Percentiles rank a stretch among this genome's conserved stretches.
Conservation (phyloP, 2,329 filamentous ascomycete genomes). For the Tetracladium maxilliforme region DNA sequence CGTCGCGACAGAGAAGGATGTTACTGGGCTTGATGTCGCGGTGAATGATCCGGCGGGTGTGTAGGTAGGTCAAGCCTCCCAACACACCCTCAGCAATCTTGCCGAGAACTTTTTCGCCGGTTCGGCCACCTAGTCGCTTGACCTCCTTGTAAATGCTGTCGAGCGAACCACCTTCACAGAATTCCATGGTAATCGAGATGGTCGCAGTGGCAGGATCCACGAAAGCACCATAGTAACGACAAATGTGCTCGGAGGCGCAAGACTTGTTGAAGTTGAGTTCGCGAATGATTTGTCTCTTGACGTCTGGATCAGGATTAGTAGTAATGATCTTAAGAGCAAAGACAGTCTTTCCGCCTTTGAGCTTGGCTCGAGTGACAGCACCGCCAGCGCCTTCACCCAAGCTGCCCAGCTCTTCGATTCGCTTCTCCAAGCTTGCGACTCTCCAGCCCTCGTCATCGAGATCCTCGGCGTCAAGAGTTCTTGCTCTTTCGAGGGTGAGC, state of each 20-base stretch:
- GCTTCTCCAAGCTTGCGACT: conserved; percentile 76
- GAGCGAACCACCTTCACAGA: conserved; percentile 89
- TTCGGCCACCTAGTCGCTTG: conserved; percentile 84
- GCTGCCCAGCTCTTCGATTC: conserved; percentile 78
- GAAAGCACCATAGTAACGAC: conserved; percentile 93
- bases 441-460: conserved; percentile 92
- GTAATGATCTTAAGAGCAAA: conserved; percentile 99
- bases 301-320: conserved; percentile 91
- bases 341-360: conserved; percentile 83
- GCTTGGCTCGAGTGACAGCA: conserved; percentile 78
- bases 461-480: conserved; percentile 81
- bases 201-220: conserved; percentile 91
- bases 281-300: conserved; percentile 95
- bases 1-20: conserved; percentile 81
- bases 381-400: conserved; percentile 91
- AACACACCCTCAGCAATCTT: conserved; percentile 94
- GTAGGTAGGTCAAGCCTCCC: conserved; percentile 85
- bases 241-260: conserved; percentile 91
- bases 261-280: conserved; percentile 97
- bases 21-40: conserved; percentile 98
- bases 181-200: conserved; percentile 98
- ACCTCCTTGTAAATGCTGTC: conserved; percentile 97
- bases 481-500: conserved; percentile 66
- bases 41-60: conserved; percentile 94
- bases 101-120: conserved; percentile 91